Percentiles rank a stretch among this genome's conserved stretches.
phyloP scores from a whole-genome alignment of 169 alveolate genomes.

The Perkinsus olseni region DNA sequence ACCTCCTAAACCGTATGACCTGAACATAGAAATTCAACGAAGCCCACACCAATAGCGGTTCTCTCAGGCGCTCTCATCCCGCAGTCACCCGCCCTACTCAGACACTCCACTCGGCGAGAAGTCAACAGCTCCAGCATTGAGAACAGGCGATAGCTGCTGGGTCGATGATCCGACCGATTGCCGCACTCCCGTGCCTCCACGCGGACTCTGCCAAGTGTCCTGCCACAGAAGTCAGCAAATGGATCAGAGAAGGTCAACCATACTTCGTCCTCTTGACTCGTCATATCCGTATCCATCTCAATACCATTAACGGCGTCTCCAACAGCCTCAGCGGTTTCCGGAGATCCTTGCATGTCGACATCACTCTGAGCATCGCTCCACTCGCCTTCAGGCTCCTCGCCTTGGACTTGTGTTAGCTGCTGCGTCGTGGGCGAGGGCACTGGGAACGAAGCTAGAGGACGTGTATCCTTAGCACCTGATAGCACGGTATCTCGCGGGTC shows the following conservation, averaged over 20 bases:
- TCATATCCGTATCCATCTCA: background rate
- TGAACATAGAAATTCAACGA: background rate
- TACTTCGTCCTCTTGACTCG: background rate
- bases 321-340: background rate
- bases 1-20: background rate
- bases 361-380: background rate
- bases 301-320: background rate
- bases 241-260: too few relatives aligned
- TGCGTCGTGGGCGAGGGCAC: background rate
- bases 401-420: too few relatives aligned
- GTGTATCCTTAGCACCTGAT: background rate
- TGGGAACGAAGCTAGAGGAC: background rate
- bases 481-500: too few relatives aligned
- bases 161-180: background rate
- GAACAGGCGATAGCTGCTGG: background rate
- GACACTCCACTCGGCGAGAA: background rate
- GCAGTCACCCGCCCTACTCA: background rate
- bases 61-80: too few relatives aligned
- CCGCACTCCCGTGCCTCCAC: background rate
- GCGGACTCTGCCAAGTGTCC: background rate
- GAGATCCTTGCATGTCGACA: background rate
- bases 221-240: background rate
- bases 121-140: background rate
- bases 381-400: too few relatives aligned
- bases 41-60: background rate